Evolutionary conservation across 2,329 filamentous ascomycete genomes (phyloP), one percentile per base, ranked within the genome.

Genomic region (Fusarium incarnatum): DNA sequence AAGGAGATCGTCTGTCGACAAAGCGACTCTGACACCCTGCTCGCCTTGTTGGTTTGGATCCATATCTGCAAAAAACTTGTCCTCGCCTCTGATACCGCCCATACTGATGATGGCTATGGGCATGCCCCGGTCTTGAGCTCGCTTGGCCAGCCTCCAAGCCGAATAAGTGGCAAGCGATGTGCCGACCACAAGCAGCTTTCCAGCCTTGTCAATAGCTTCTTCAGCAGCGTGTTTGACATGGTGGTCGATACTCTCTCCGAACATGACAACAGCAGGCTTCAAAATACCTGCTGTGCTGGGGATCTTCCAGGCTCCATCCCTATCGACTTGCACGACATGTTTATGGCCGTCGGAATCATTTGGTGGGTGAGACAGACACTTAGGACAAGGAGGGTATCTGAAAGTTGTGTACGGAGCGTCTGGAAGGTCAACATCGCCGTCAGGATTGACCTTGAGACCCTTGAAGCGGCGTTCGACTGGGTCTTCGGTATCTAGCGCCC

Each of bases 221-320:
- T 98, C 94, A 3, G 94, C 95, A 1, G 89, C 89, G 3, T 83
- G 79, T 79, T 97, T 98, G 37, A 94, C 90, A 2, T 81, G 75
- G 2, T 81, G 79, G 0, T 88, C 84, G 52, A 98, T 97, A 64
- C 89, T 94, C 80, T 98, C 96, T 18, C 96, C 96, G 78, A 98
- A 98, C 94, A 98, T 98, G 74, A 94, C 90, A 4, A 99, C 94
- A 1, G 93, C 93, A 6, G 96, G 96, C 77, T 98, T 98, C 58
- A 99, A 79, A 40, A 98, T 89, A 4, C 95, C 96, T 0, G 89
- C 93, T 4, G 86, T 89, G 72, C 89, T 90, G 0, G 82, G 81
- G 8, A 85, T 73, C 41, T 84, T 81, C 93, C 91, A 97, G 1
- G 94, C 95, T 0, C 95, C 95, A 56, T 98, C 94, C 2, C 77